Evolutionary conservation across 2,329 filamentous ascomycete genomes (phyloP).

Genomic region (Ophiostoma montium): DNA sequence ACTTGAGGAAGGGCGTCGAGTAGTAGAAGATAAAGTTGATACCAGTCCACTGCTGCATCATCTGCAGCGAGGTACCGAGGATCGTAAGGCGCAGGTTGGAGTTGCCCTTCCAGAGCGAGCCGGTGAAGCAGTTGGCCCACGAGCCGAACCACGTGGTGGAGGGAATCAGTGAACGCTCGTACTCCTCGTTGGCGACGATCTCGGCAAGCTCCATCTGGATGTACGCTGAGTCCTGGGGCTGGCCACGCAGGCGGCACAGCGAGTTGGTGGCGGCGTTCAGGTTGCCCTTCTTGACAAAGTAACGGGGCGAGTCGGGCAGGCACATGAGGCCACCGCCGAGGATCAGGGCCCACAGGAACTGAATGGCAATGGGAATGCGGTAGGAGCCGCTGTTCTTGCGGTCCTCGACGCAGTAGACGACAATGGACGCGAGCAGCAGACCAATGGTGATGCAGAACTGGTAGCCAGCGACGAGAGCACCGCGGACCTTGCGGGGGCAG

Average conservation of each 20-base stretch:
- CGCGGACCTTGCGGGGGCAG: constrained; percentile 50
- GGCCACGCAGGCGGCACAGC: constrained; percentile 58
- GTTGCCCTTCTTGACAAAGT: constrained; percentile 65
- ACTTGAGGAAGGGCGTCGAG: constrained; percentile 72
- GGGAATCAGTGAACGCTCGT: constrained; percentile 59
- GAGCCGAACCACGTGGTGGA: constrained; percentile 47
- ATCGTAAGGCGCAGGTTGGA: constrained; percentile 59
- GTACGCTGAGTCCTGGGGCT: constrained; percentile 57
- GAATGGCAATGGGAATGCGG: constrained; percentile 67
- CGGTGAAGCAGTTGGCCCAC: constrained; percentile 56
- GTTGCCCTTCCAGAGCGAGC: constrained; percentile 46
- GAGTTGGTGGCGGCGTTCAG: constrained; percentile 48
- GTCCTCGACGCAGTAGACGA: constrained; percentile 58
- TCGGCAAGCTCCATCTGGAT: constrained; percentile 70
- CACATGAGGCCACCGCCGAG: constrained; percentile 57
- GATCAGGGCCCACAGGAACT: constrained; percentile 69
- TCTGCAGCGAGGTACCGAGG: constrained; percentile 58
- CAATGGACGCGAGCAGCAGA: constrained; percentile 39
- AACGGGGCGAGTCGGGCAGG: constrained; percentile 76
- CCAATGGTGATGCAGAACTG: constrained; percentile 63
- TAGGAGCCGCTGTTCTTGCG: constrained; percentile 51
- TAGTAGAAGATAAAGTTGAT: constrained; percentile 87
- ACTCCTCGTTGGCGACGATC: constrained; percentile 80
- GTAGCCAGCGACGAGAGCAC: constrained; percentile 42
- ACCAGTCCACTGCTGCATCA: constrained; percentile 74